Conservation (phyloP, 306 rosid genomes). For the Rubus idaeus region DNA sequence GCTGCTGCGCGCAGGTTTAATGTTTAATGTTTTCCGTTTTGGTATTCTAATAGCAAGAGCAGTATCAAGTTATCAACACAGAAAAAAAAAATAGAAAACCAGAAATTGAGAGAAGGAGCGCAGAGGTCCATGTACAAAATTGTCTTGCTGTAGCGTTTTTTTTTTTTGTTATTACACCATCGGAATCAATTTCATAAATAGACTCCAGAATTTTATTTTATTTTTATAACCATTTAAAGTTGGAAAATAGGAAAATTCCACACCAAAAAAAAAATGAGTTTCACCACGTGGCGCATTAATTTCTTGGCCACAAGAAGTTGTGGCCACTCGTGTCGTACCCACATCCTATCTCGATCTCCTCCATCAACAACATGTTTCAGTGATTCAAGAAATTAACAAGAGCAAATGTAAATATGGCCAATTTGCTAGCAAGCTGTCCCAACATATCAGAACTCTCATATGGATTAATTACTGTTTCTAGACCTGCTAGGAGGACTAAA, state of each 20-base stretch:
- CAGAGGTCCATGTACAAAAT: too few relatives aligned
- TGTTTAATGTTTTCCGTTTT: background rate
- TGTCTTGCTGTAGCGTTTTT: too few relatives aligned
- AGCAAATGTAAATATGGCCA: constrained; percentile 38
- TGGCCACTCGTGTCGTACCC: constrained; percentile 26
- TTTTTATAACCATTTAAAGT: background rate
- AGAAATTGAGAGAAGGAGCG: too few relatives aligned
- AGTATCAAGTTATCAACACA: too few relatives aligned
- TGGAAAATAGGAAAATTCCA: background rate
- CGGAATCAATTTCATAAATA: background rate
- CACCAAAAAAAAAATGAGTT: background rate
- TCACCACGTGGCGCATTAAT: background rate
- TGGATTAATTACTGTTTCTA: background rate
- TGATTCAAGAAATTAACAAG: background rate
- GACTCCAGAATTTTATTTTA: too few relatives aligned
- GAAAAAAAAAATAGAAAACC: too few relatives aligned
- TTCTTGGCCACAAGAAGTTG: constrained; percentile 14
- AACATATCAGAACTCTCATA: constrained; percentile 30
- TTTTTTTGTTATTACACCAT: too few relatives aligned
- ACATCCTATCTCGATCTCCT: constrained; percentile 11
- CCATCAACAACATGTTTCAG: background rate
- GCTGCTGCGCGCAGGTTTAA: too few relatives aligned
- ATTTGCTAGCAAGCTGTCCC: constrained; percentile 43
- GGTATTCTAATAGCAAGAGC: background rate
- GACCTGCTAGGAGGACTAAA: constrained; percentile 9